A percentile compares a stretch with the other conserved stretches of the same genome.
Evolutionary conservation across 306 rosid genomes (phyloP).

Genomic region (Citrullus amarus): DNA sequence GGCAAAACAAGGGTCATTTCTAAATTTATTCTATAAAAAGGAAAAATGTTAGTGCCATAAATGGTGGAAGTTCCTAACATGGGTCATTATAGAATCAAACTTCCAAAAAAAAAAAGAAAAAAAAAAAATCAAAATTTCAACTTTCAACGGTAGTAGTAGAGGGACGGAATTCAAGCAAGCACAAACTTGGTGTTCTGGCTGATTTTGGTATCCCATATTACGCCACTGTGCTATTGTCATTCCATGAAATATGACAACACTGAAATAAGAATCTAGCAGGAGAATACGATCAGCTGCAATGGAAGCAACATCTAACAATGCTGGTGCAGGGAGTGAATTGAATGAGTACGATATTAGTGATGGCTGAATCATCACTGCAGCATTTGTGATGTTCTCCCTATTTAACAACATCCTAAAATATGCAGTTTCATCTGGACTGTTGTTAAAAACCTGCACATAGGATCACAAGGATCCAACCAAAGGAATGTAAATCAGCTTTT

Average conservation of each 20-base stretch:
- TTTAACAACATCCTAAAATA: conserved; percentile 85
- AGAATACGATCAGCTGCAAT: conserved; percentile 82
- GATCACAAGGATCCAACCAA: conserved; percentile 8
- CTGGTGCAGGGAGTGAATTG: conserved; percentile 80
- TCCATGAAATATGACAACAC: conserved; percentile 92
- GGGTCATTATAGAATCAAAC: background rate
- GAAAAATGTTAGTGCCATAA: background rate
- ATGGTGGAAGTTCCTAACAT: background rate
- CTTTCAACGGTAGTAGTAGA: background rate
- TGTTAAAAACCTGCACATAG: conserved; percentile 78
- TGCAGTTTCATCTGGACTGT: conserved; percentile 99
- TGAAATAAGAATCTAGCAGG: conserved; percentile 82
- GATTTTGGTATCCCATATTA: conserved; percentile 87
- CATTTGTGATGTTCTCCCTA: conserved; percentile 81
- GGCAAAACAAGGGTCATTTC: background rate
- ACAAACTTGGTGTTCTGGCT: conserved; percentile 73
- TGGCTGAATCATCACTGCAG: conserved; percentile 98
- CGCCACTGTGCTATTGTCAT: conserved; percentile 99
- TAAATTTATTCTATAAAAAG: background rate
- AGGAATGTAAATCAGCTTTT: background rate
- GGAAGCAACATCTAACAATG: conserved; percentile 87
- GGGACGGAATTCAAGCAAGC: conserved; percentile 3
- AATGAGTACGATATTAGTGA: conserved; percentile 82
- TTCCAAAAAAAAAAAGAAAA: background rate
- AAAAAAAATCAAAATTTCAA: background rate